phyloP scores from a whole-genome alignment of 2,329 filamentous ascomycete species.

The Ophiobolus disseminans region DNA sequence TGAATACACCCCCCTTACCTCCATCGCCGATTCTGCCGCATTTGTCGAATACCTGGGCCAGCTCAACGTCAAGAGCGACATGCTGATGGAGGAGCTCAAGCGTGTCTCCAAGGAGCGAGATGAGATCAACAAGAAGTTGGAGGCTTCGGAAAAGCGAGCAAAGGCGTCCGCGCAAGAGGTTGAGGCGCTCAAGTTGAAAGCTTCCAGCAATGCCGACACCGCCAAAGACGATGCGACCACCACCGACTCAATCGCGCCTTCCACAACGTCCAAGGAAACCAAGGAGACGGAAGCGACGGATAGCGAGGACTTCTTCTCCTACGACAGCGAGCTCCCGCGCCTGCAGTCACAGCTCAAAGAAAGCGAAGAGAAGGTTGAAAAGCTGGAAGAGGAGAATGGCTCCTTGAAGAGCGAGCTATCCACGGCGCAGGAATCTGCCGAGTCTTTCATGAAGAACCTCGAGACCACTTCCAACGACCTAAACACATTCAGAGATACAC shows the following conservation, averaged over 20 bases:
- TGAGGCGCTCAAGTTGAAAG: conserved; percentile 56
- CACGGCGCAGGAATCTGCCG: conserved; percentile 70
- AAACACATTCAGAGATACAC: conserved; percentile 60
- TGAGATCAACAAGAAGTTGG: conserved; percentile 75
- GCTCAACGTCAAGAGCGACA: conserved; percentile 82
- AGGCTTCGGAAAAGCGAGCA: conserved; percentile 70
- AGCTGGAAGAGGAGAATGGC: conserved; percentile 72
- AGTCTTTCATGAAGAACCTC: conserved; percentile 61
- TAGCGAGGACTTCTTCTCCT: conserved; percentile 85
- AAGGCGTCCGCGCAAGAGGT: conserved; percentile 70
- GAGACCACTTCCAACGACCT: conserved; percentile 73
- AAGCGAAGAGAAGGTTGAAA: conserved; percentile 73
- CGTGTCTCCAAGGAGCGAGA: conserved; percentile 83
- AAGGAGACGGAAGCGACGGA: conserved; percentile 40
- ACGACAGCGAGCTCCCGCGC: conserved; percentile 83
- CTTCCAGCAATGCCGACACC: conserved; percentile 17
- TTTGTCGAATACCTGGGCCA: conserved; percentile 91
- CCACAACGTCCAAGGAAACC: conserved; percentile 30
- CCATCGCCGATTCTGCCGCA: conserved; percentile 83
- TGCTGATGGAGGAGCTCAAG: conserved; percentile 94
- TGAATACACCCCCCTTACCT: conserved; percentile 89
- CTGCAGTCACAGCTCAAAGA: conserved; percentile 77
- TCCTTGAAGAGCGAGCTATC: conserved; percentile 73
- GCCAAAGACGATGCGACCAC: conserved; percentile 37
- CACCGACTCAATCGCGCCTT: conserved; percentile 34